These are phyloP conservation scores for Dalbergia oliveri DNA, from an alignment of 306 rosid species.

Conservation along the genomic window DNA sequence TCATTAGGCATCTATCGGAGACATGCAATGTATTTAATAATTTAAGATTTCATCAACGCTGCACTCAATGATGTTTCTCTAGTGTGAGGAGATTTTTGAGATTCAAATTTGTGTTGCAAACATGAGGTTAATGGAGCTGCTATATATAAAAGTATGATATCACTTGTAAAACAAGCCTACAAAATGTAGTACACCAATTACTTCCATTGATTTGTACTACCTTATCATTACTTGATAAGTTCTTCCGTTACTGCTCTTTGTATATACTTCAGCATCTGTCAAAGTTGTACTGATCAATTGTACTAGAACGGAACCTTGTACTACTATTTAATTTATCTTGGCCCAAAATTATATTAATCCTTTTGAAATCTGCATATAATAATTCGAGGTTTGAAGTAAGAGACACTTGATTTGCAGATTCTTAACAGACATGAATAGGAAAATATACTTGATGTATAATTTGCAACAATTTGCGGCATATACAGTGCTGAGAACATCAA, in stretches of 20 bases:
- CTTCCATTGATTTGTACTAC: conserved; percentile 43
- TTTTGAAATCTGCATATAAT: background rate
- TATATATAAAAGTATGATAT: background rate
- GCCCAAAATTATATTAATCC: background rate
- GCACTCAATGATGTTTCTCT: conserved; percentile 93
- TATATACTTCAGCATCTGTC: background rate
- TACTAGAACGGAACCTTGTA: conserved; percentile 46
- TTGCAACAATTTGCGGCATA: background rate
- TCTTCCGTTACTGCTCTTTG: background rate
- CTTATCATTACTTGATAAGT: background rate
- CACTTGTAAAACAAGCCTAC: conserved; percentile 6
- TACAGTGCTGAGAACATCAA: background rate
- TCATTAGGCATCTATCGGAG: background rate
- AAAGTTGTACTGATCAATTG: conserved; percentile 42
- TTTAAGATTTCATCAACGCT: conserved; percentile 75
- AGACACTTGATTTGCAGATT: background rate
- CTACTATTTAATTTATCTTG: conserved; percentile 7
- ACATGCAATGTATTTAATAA: background rate
- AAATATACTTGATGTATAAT: background rate
- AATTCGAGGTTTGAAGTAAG: background rate
- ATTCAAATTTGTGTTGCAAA: background rate
- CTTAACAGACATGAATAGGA: background rate
- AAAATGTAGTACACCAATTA: conserved; percentile 31
- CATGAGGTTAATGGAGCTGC: background rate
- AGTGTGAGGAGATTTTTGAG: conserved; percentile 44